These are phyloP conservation scores for Phytopythium sindhum DNA, from an alignment of 352 stramenopile genomes.

Conservation along the genomic window DNA sequence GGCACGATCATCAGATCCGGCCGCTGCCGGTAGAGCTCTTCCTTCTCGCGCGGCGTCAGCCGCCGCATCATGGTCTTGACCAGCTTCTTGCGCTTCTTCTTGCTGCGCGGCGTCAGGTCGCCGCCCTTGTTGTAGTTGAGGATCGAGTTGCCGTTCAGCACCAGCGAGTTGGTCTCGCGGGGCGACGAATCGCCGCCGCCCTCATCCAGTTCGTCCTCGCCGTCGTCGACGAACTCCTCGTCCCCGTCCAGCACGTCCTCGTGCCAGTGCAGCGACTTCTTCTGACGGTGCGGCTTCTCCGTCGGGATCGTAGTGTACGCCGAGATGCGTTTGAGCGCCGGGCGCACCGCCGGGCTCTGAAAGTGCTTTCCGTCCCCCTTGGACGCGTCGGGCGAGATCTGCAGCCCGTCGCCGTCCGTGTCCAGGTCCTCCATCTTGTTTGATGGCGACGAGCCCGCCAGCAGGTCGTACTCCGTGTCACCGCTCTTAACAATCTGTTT, in stretches of 20 bases:
- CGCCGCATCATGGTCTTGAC: conserved; percentile 74
- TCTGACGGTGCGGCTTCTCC: conserved; percentile 39
- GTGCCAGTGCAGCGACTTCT: conserved; percentile 64
- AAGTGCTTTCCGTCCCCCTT: conserved; percentile 65
- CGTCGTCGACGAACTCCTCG: conserved; percentile 75
- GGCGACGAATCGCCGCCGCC: conserved; percentile 3
- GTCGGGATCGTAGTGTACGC: conserved; percentile 57
- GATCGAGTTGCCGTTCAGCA: conserved; percentile 47
- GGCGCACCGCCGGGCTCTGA: conserved; percentile 35
- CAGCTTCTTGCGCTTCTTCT: conserved; percentile 83
- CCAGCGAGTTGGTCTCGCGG: conserved; percentile 51
- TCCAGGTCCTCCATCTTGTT: conserved; percentile 73
- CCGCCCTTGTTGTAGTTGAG: conserved; percentile 55
- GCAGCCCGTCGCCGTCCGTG: conserved; percentile 76
- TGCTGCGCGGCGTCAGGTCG: conserved; percentile 56
- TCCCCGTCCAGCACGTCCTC: conserved; percentile 75
- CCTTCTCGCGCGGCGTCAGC: conserved; percentile 76
- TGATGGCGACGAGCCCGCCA: conserved; percentile 45
- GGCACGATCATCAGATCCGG: conserved; percentile 86
- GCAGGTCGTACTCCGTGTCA: conserved; percentile 71
- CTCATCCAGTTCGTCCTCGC: conserved; percentile 21
- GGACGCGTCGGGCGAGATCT: conserved; percentile 68
- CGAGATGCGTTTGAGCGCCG: conserved; percentile 77
- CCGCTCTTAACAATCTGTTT: conserved; percentile 51
- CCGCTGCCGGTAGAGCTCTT: conserved; percentile 77